phyloP scores from a whole-genome alignment of 116 monocot species.

The Iris pallida region DNA sequence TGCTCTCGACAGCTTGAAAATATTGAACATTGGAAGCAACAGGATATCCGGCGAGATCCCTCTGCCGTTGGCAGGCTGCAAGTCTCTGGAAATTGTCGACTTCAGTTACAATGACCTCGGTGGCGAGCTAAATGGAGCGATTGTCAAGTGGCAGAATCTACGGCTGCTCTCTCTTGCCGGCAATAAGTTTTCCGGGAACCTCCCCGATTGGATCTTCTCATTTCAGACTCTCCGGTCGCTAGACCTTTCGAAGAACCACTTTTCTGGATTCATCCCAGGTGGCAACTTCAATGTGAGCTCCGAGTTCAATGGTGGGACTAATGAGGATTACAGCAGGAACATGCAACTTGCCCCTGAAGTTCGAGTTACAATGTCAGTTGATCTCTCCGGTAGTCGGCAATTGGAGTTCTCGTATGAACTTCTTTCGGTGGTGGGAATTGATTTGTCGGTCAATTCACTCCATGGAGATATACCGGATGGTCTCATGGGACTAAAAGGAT shows the following conservation, averaged over 20 bases:
- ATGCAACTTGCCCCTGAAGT: not conserved
- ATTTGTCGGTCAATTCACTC: constrained; percentile 47
- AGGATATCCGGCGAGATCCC: not conserved
- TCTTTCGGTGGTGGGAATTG: constrained; percentile 43
- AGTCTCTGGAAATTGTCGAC: not conserved
- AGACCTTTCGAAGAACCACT: constrained; percentile 20
- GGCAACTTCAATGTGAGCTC: constrained; percentile 22
- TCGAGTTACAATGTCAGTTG: constrained; percentile 14
- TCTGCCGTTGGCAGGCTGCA: not conserved
- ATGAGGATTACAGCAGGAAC: not conserved
- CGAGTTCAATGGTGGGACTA: constrained; percentile 14
- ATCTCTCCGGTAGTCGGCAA: constrained; percentile 26
- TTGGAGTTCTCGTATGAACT: constrained; percentile 49
- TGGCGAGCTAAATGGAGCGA: not conserved
- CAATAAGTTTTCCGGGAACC: not conserved
- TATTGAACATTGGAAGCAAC: not conserved
- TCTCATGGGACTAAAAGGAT: constrained; percentile 42
- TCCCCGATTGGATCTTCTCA: constrained; percentile 32
- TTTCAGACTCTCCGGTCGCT: constrained; percentile 22
- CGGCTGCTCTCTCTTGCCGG: not conserved
- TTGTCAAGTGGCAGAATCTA: not conserved
- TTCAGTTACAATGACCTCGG: not conserved
- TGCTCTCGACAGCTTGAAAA: not conserved
- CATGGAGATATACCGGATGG: constrained; percentile 64
- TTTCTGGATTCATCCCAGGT: constrained; percentile 30